These are phyloP conservation scores for Ophiostoma fasciatum DNA, from an alignment of 2,329 filamentous ascomycete species.

Conservation along the genomic window DNA sequence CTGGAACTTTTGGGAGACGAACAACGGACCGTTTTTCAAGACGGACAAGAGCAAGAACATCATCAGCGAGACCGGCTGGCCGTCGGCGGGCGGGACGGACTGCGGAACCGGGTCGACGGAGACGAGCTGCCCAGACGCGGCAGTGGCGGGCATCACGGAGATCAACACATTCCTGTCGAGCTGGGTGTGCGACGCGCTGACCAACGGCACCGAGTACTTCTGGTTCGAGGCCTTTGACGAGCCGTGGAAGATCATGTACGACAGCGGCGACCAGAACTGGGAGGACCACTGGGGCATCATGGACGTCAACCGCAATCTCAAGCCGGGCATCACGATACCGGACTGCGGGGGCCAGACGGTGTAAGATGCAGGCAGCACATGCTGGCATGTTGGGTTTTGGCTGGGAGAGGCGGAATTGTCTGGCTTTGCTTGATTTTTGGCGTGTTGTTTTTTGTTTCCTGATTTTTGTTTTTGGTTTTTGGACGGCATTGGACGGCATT, in stretches of 20 bases:
- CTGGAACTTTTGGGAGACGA: constrained; percentile 59
- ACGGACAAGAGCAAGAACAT: constrained; percentile 51
- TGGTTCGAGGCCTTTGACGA: constrained; percentile 98
- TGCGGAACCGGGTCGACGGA: constrained; percentile 42
- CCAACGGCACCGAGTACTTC: constrained; percentile 82
- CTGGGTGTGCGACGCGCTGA: constrained; percentile 70
- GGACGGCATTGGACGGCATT: too few species aligned
- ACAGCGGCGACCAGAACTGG: constrained; percentile 58
- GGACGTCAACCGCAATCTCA: constrained; percentile 72
- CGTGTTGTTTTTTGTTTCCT: too few species aligned
- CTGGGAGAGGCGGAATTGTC: too few species aligned
- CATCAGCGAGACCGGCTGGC: constrained; percentile 89
- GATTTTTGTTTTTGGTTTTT: too few species aligned
- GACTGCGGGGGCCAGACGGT: constrained; percentile 67
- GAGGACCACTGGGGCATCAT: constrained; percentile 94
- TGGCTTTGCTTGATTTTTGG: too few species aligned
- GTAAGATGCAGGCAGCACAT: too few species aligned
- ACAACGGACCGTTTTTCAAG: constrained; percentile 53
- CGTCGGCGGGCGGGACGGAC: constrained; percentile 62
- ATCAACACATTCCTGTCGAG: constrained; percentile 76
- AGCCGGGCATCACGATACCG: constrained; percentile 71
- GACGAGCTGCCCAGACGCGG: constrained; percentile 44
- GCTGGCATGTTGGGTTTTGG: too few species aligned
- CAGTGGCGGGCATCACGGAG: constrained; percentile 64
- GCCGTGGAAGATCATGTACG: constrained; percentile 76